Conservation (phyloP, 306 rosid genomes). For the Ziziphus jujuba region DNA sequence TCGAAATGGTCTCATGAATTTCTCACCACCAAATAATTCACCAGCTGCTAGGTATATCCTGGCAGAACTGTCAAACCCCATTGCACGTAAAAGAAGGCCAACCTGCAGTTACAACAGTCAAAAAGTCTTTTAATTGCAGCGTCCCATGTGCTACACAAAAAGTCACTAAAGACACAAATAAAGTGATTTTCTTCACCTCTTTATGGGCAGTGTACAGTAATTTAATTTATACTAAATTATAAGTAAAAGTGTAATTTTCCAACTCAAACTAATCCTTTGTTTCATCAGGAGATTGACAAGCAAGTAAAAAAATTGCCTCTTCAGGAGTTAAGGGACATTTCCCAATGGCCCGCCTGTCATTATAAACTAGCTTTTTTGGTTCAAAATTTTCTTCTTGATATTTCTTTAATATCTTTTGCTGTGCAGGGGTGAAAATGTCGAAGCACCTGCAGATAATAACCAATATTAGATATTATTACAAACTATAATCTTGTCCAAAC, state of each 20-base stretch:
- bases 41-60: conserved; percentile 72
- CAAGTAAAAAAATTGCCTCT: conserved; percentile 62
- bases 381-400: conserved; percentile 87
- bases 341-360: conserved; percentile 93
- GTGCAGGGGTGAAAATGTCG: conserved; percentile 68
- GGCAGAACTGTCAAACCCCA: conserved; percentile 57
- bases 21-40: conserved; percentile 88
- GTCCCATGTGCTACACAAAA: no score
- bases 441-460: conserved; percentile 60
- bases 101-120: conserved; percentile 49
- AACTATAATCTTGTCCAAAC: conserved; percentile 5
- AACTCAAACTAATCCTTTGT: background rate
- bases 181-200: background rate
- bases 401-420: conserved; percentile 73
- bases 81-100: conserved; percentile 73
- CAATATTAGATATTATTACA: conserved; percentile 10
- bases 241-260: background rate
- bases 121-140: background rate
- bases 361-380: conserved; percentile 69
- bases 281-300: background rate
- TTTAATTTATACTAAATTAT: background rate
- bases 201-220: background rate
- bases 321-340: conserved; percentile 98
- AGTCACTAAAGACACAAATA: background rate
- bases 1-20: conserved; percentile 84